Evolutionary conservation across 768 basidiomycete genomes (phyloP).

Genomic region (Inosperma sp.): DNA sequence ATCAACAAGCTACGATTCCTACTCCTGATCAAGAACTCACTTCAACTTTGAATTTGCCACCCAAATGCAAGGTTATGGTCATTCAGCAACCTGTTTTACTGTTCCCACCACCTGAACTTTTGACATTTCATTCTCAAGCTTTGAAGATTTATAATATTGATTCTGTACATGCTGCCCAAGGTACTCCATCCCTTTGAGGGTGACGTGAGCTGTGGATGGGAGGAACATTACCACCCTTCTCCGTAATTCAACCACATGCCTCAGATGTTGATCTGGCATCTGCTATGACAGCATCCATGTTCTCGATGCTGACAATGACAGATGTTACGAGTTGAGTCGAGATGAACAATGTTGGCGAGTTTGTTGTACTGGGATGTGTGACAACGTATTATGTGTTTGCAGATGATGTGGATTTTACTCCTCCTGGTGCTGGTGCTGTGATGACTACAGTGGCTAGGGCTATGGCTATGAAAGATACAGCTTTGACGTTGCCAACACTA

Average conservation of each 20-base stretch:
- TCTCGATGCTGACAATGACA: too few species aligned
- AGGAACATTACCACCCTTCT: background rate
- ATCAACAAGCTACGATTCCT: background rate
- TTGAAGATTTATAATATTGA: conserved; percentile 7
- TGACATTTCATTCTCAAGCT: background rate
- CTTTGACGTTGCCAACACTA: too few species aligned
- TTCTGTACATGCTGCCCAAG: background rate
- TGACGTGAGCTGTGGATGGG: background rate
- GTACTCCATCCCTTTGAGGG: background rate
- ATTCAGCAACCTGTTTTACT: conserved; percentile 3
- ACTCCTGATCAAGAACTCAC: background rate
- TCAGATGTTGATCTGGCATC: background rate
- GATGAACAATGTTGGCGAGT: background rate
- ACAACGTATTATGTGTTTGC: background rate
- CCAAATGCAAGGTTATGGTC: background rate
- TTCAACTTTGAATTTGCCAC: background rate
- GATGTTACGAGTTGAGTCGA: too few species aligned
- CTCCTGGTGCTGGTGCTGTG: background rate
- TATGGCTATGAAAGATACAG: background rate
- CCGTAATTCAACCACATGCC: background rate
- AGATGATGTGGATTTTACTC: background rate
- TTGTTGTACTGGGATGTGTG: background rate
- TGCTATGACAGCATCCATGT: too few species aligned
- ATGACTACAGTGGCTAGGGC: background rate
- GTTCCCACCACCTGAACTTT: conserved; percentile 1